phyloP scores from a whole-genome alignment of 345 rosid species.

The Dimocarpus longan region DNA sequence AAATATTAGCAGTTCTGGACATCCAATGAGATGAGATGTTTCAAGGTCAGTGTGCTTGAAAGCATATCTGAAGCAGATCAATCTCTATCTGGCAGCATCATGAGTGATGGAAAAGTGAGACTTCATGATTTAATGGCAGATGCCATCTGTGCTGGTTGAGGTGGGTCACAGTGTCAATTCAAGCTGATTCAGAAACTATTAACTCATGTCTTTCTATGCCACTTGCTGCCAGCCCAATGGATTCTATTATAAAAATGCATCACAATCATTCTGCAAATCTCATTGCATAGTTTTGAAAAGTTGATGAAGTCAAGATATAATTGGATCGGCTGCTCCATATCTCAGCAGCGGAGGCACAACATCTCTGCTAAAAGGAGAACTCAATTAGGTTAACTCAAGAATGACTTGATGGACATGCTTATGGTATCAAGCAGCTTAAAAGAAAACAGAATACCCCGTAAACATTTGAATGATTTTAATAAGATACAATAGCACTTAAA shows the following conservation, averaged over 20 bases:
- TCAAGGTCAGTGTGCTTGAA: background rate
- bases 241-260: background rate
- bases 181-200: background rate
- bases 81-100: background rate
- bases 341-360: slow-evolving; percentile 43
- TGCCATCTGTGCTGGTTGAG: background rate
- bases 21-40: background rate
- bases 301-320: slow-evolving; percentile 36
- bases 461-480: background rate
- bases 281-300: background rate
- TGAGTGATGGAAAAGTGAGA: background rate
- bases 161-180: no score
- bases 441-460: background rate
- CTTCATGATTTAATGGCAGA: background rate
- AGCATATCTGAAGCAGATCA: background rate
- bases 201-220: background rate
- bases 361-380: slow-evolving; percentile 36
- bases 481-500: background rate
- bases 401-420: background rate
- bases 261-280: background rate
- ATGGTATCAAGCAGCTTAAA: no score
- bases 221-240: background rate
- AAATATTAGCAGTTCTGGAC: background rate
- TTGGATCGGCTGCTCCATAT: slow-evolving; percentile 53
- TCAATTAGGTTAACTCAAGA: background rate